Conservation (phyloP, 345 rosid genomes). For the Dipteronia sinensis region DNA sequence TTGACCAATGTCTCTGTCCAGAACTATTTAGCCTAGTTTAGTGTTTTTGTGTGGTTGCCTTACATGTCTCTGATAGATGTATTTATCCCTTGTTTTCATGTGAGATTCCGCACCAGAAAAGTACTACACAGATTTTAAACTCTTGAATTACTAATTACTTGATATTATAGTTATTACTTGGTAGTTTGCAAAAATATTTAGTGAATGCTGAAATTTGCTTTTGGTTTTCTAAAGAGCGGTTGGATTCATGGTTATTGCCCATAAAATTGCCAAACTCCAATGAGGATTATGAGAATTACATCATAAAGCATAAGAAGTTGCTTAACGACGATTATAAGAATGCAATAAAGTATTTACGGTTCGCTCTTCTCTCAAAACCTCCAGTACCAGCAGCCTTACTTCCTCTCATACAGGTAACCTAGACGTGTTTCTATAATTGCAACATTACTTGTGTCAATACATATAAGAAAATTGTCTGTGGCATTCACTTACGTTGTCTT, state of each 20-base stretch:
- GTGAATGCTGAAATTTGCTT: slow-evolving; percentile 19
- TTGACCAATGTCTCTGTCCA: no score
- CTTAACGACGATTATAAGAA: slow-evolving; percentile 52
- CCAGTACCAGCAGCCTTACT: slow-evolving; percentile 56
- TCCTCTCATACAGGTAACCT: slow-evolving; percentile 76
- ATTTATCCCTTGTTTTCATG: neutral
- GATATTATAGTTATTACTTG: slow-evolving; percentile 1
- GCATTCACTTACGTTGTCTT: neutral
- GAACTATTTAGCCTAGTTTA: no score
- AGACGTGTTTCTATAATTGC: neutral
- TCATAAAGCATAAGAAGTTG: slow-evolving; percentile 27
- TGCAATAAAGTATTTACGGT: slow-evolving; percentile 61
- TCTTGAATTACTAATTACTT: slow-evolving; percentile 14
- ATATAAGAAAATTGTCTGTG: neutral
- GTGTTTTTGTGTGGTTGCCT: no score
- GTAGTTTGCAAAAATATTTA: slow-evolving; percentile 6
- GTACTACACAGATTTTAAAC: neutral
- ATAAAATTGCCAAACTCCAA: slow-evolving; percentile 46
- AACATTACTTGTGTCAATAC: neutral
- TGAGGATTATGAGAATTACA: slow-evolving; percentile 36
- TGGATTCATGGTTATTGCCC: slow-evolving; percentile 83
- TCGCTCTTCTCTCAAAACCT: slow-evolving; percentile 44
- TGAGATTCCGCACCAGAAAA: neutral
- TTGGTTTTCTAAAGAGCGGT: slow-evolving; percentile 34
- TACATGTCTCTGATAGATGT: no score